Base-by-base conservation (phyloP, 177 flowering plant species). In the Tripterygium wilfordii region DNA sequence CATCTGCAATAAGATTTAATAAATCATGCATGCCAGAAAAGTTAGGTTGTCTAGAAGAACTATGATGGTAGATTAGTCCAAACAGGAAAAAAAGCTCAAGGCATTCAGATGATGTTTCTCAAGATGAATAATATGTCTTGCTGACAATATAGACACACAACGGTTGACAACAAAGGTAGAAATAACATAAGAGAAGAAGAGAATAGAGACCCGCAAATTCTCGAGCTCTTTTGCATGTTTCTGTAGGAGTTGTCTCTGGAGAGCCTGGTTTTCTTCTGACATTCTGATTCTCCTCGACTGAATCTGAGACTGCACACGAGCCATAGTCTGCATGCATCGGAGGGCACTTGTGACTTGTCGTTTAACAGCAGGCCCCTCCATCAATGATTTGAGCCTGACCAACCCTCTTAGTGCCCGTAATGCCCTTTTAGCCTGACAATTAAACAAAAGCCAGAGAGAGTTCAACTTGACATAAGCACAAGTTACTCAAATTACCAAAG, bases 251-350 rank as follows among this genome's bases (percentile, higher is more conserved):
- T 86, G 98, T 40, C 67, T 78, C 72, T 92, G 96, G 27, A 81
- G 94, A 61, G 96, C 91, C 58, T 70, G 84, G 64, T 82, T 88
- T 62, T 86, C 98, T 68, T 92, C 96, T 8, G 69, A 57, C 96
- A 86, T 84, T 56, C 84, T 70, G 56, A 80, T 57, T 68, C 96
- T 88, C 68, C 96, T 71, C 0, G 76, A 59, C 31, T 62, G 79
- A 31, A 92, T 76, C 61, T 92, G 95, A 46, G 96, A 74, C 62
- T 92, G 98, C 48, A 92, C 79, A 22, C 82, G 85, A 28, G 91
- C 65, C 44, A 92, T 55, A 40, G 85, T 72, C 71, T 88, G 96
- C 95, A 88, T 88, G 73, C 85, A 82, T 23, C 65, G 67, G 14
- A 92, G 69, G 33, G 96, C 72, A 41, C 70, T 82, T 33, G 82